Evolutionary conservation across 331 rosid species (phyloP).

Genomic region (Saraca asoca): DNA sequence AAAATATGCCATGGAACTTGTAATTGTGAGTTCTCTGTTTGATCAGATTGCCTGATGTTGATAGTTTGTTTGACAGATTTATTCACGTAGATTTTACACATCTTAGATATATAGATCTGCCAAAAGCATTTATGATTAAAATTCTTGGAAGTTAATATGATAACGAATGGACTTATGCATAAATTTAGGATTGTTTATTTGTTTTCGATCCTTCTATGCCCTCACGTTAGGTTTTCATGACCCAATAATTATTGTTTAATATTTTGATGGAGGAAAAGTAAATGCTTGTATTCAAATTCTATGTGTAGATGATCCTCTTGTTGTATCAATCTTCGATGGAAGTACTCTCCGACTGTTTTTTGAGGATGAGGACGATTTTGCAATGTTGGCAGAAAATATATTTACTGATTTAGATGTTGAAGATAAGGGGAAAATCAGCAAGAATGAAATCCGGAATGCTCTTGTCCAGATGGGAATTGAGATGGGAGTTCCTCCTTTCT

Average conservation of each 20-base stretch:
- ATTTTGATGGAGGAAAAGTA: neutral
- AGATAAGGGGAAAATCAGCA: slow-evolving; percentile 85
- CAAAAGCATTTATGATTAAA: neutral
- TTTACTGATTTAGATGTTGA: slow-evolving; percentile 85
- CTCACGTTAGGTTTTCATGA: neutral
- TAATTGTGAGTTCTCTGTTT: neutral
- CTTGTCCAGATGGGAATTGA: slow-evolving; percentile 83
- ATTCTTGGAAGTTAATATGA: neutral
- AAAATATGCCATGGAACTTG: slow-evolving; percentile 10
- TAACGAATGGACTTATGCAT: neutral
- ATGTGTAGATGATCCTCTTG: slow-evolving; percentile 71
- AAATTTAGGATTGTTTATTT: neutral
- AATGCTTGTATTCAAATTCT: slow-evolving; percentile 23
- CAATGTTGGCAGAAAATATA: slow-evolving; percentile 84
- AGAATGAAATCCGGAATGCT: slow-evolving; percentile 71
- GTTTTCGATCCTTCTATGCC: neutral
- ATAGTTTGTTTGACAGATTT: slow-evolving; percentile 12
- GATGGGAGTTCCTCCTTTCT: slow-evolving; percentile 93
- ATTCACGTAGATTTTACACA: slow-evolving; percentile 17
- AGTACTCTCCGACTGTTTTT: slow-evolving; percentile 56
- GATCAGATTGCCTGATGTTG: slow-evolving; percentile 16
- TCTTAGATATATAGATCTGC: neutral
- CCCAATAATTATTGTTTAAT: slow-evolving; percentile 4
- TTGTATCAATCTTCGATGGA: slow-evolving; percentile 79
- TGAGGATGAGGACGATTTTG: slow-evolving; percentile 96